Evolutionary conservation across 805 yeast species (phyloP).

Genomic region (Candida pini): DNA sequence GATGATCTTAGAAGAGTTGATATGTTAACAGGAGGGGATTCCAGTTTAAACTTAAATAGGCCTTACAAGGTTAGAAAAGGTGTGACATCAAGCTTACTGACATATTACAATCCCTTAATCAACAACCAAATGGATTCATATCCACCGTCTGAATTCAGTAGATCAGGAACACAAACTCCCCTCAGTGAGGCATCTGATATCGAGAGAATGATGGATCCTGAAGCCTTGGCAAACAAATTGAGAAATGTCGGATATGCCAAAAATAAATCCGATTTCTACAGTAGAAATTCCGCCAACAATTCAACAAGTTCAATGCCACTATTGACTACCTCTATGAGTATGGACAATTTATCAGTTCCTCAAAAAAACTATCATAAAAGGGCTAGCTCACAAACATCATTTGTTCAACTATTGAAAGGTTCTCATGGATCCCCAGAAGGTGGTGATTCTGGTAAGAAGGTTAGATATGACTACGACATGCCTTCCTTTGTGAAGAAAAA

Average conservation of each 20-base stretch:
- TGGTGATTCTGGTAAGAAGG: conserved; percentile 2
- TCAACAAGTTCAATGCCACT: not conserved
- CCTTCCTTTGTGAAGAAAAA: conserved; percentile 15
- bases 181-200: conserved; percentile 12
- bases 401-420: not conserved
- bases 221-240: conserved; percentile 15
- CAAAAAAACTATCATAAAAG: conserved; percentile 6
- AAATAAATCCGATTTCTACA: no score
- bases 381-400: conserved; percentile 6
- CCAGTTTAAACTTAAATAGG: conserved; percentile 36
- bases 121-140: conserved; percentile 23
- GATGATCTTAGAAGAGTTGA: conserved; percentile 27
- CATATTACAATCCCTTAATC: conserved; percentile 47
- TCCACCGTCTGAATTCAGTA: conserved; percentile 9
- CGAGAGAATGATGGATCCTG: conserved; percentile 11
- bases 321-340: conserved; percentile 14
- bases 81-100: conserved; percentile 71
- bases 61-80: conserved; percentile 76
- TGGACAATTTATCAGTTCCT: conserved; percentile 13
- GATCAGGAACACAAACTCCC: conserved; percentile 20
- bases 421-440: not conserved
- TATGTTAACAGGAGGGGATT: conserved; percentile 38
- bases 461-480: conserved; percentile 10
- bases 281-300: not conserved
- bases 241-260: no score